Conservation (phyloP, 2,329 filamentous ascomycete genomes). For the Cercospora beticola region DNA sequence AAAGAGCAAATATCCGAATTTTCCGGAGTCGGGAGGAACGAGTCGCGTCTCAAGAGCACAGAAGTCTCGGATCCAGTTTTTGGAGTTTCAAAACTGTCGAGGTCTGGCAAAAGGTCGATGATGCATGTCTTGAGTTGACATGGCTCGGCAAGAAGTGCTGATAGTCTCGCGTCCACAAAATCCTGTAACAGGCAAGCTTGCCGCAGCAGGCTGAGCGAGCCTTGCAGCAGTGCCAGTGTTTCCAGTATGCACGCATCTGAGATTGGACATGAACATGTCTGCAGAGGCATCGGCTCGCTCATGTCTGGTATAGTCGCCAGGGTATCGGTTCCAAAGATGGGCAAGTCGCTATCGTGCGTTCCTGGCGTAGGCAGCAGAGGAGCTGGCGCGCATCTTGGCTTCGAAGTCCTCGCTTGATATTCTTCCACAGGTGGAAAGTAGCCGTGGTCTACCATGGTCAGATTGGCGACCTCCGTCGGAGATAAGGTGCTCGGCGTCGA, state of each 20-base stretch:
- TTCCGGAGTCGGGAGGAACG: neutral
- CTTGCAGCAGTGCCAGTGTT: constrained; percentile 9
- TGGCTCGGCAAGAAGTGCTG: neutral
- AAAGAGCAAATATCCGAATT: constrained; percentile 7
- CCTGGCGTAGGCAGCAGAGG: constrained; percentile 2
- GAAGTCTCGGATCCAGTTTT: neutral
- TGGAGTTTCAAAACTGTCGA: neutral
- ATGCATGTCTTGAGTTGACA: constrained; percentile 6
- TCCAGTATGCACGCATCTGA: constrained; percentile 8
- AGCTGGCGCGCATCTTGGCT: neutral
- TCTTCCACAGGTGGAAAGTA: constrained; percentile 6
- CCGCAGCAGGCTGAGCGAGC: constrained; percentile 3
- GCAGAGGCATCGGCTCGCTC: constrained; percentile 4
- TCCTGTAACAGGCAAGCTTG: neutral
- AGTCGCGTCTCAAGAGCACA: constrained; percentile 5
- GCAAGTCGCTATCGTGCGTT: neutral
- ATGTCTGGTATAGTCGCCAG: neutral
- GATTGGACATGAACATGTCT: constrained; percentile 3
- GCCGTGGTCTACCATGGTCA: constrained; percentile 3
- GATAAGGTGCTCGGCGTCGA: neutral
- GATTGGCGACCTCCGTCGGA: neutral
- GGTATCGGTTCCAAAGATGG: neutral
- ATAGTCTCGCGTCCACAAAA: neutral
- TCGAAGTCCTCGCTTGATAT: neutral
- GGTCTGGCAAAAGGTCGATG: neutral